Evolutionary conservation across 495 filamentous ascomycete genomes (phyloP).

Genomic region (Penicillium malachiteum): DNA sequence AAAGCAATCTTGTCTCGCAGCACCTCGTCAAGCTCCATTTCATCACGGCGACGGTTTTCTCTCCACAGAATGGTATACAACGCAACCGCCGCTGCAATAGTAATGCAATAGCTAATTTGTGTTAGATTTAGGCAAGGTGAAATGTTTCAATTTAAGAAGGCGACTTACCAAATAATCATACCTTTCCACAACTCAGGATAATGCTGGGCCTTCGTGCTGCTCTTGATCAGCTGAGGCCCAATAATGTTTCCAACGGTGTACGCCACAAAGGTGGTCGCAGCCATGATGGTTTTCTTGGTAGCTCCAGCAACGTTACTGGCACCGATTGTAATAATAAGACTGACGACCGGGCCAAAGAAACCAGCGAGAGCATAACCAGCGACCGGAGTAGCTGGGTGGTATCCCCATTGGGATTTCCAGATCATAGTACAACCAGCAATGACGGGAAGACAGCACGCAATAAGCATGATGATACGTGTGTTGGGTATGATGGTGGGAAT

Average conservation of each 20-base stretch:
- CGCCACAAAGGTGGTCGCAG: conserved; percentile 69
- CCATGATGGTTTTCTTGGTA: conserved; percentile 76
- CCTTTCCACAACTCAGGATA: conserved; percentile 71
- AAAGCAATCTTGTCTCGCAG: conserved; percentile 66
- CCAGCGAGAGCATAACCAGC: conserved; percentile 69
- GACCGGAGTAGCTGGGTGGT: conserved; percentile 61
- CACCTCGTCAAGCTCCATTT: conserved; percentile 53
- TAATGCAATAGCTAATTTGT: conserved; percentile 61
- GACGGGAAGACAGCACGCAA: conserved; percentile 65
- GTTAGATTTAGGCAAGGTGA: not conserved
- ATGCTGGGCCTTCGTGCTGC: conserved; percentile 57
- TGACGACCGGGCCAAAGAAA: conserved; percentile 66
- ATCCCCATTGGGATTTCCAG: conserved; percentile 67
- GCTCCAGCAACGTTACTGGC: conserved; percentile 74
- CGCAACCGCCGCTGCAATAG: conserved; percentile 51
- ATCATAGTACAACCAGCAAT: conserved; percentile 74
- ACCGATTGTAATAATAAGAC: conserved; percentile 63
- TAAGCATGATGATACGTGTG: conserved; percentile 61
- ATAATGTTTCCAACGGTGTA: conserved; percentile 75
- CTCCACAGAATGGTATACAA: conserved; percentile 57
- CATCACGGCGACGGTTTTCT: conserved; percentile 55
- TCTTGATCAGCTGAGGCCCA: conserved; percentile 67
- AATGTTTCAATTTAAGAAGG: not conserved
- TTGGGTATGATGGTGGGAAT: conserved; percentile 59
- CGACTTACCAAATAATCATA: conserved; percentile 65